Conservation (phyloP, 805 yeast genomes). For the Metschnikowia baotianmanensis region DNA sequence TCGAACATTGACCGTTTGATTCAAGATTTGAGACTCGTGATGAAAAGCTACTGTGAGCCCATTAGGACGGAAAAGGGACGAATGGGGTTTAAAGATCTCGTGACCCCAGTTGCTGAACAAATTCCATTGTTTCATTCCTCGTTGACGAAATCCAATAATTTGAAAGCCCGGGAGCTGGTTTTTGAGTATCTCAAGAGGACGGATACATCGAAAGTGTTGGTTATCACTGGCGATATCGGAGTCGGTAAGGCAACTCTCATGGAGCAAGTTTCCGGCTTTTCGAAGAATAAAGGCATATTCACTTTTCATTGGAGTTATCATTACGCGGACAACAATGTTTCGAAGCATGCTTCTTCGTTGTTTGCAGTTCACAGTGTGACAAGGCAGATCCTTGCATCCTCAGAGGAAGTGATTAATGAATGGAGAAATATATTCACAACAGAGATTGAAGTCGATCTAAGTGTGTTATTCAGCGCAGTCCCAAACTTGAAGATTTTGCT, state of each 20-base stretch:
- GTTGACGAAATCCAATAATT: constrained; percentile 3
- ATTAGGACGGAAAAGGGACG: constrained; percentile 2
- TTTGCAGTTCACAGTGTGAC: constrained; percentile 39
- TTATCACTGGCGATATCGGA: constrained; percentile 44
- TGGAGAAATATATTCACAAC: constrained; percentile 43
- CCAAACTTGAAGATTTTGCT: constrained; percentile 45
- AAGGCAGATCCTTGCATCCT: constrained; percentile 40
- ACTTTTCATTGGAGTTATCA: constrained; percentile 33
- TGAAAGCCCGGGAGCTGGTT: not conserved
- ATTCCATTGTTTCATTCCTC: constrained; percentile 15
- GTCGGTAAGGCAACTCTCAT: constrained; percentile 46
- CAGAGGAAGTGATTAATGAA: constrained; percentile 30
- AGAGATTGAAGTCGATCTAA: constrained; percentile 40
- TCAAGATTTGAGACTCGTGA: constrained; percentile 32
- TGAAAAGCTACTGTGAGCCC: constrained; percentile 18
- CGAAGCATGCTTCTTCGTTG: constrained; percentile 36
- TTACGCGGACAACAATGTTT: constrained; percentile 22
- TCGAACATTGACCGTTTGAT: constrained; percentile 32
- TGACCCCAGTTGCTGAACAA: not conserved
- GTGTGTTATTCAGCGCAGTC: constrained; percentile 38
- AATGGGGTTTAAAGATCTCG: constrained; percentile 4
- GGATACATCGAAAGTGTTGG: constrained; percentile 20
- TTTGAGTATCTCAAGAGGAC: constrained; percentile 8
- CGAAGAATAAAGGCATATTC: constrained; percentile 31
- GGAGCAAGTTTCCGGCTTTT: constrained; percentile 34